Conservation (phyloP, 2,329 filamentous ascomycete genomes). For the Pseudogymnoascus sp. region DNA sequence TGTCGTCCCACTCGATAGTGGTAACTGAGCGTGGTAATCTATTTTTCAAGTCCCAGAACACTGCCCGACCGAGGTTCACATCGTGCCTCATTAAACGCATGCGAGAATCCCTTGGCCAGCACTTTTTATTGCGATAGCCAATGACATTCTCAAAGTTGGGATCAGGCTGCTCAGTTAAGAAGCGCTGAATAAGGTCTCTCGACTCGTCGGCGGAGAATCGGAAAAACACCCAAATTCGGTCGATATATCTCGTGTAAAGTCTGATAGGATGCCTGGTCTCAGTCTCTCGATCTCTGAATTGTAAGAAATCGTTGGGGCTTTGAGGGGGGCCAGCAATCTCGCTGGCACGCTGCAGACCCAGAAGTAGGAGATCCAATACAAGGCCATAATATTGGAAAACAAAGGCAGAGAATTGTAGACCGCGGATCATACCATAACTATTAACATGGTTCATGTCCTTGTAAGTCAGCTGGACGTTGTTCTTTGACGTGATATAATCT, state of each 20-base stretch:
- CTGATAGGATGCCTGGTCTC: constrained; percentile 92
- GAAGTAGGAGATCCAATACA: constrained; percentile 82
- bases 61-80: constrained; percentile 91
- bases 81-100: constrained; percentile 99
- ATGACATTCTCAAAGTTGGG: constrained; percentile 99
- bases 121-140: constrained; percentile 98
- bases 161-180: constrained; percentile 95
- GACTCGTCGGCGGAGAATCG: constrained; percentile 91
- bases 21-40: constrained; percentile 87
- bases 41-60: constrained; percentile 99
- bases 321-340: constrained; percentile 93
- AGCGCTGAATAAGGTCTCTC: constrained; percentile 89
- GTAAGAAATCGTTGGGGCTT: constrained; percentile 92
- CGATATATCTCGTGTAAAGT: constrained; percentile 95
- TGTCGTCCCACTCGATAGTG: constrained; percentile 98
- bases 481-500: constrained; percentile 98
- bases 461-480: constrained; percentile 97
- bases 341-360: constrained; percentile 91
- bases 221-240: constrained; percentile 97
- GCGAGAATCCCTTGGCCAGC: constrained; percentile 93
- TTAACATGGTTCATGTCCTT: constrained; percentile 99
- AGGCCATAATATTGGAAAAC: constrained; percentile 99
- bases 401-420: constrained; percentile 94
- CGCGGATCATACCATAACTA: constrained; percentile 96
- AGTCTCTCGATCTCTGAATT: constrained; percentile 88